Evolutionary conservation across 2,329 filamentous ascomycete species (phyloP).

Genomic region (Xylaria sp.): DNA sequence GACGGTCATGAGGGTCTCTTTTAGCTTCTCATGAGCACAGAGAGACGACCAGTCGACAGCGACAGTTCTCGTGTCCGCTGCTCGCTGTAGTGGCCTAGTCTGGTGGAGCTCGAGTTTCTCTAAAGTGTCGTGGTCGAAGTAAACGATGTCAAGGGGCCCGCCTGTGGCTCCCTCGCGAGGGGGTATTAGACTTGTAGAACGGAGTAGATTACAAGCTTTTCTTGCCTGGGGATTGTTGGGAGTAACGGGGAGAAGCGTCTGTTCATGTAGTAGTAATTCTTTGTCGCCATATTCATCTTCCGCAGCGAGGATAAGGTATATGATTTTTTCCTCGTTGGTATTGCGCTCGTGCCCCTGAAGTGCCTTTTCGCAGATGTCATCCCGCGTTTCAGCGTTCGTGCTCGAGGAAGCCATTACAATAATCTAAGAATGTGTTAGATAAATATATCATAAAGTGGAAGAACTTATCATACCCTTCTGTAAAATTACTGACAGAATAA

Average conservation of each 20-base stretch:
- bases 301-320: background rate
- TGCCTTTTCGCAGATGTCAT: background rate
- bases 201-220: background rate
- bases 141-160: background rate
- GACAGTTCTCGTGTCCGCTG: background rate
- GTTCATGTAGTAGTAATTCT: background rate
- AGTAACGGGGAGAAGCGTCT: background rate
- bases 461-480: background rate
- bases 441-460: background rate
- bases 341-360: background rate
- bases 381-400: background rate
- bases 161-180: background rate
- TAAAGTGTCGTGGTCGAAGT: background rate
- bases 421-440: background rate
- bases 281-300: background rate
- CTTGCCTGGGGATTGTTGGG: background rate
- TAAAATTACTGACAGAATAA: background rate
- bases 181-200: background rate
- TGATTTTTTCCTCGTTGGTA: background rate
- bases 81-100: background rate
- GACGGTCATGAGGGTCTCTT: background rate
- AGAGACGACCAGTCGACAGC: background rate
- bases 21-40: background rate
- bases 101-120: background rate
- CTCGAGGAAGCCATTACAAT: too few species aligned